A percentile compares a stretch with the other conserved stretches of the same genome.
These are phyloP conservation scores for Candida pseudoviswanathii DNA, from an alignment of 1,139 yeast species.

Conservation along the genomic window DNA sequence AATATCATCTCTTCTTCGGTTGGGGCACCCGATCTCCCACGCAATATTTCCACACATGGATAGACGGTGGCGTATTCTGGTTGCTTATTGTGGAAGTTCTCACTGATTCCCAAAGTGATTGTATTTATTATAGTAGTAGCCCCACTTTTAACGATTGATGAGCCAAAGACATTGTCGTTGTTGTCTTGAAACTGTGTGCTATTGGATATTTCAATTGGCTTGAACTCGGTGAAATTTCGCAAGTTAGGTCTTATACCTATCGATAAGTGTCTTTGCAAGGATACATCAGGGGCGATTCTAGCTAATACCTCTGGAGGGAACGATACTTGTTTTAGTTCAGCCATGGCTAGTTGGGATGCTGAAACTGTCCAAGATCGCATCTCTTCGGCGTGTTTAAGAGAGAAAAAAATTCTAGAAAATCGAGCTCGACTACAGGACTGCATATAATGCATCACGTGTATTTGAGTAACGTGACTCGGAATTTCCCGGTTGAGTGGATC, in stretches of 20 bases:
- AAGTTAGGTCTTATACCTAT: conserved; percentile 74
- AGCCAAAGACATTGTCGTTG: conserved; percentile 57
- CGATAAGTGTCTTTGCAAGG: conserved; percentile 74
- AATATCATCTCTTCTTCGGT: conserved; percentile 87
- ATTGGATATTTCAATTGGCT: conserved; percentile 48
- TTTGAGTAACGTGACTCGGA: no score
- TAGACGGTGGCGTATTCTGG: conserved; percentile 50
- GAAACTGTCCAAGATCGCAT: no score
- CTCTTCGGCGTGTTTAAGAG: no score
- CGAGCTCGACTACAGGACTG: no score
- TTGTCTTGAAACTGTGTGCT: conserved; percentile 31
- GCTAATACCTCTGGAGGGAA: conserved; percentile 86
- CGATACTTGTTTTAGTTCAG: conserved; percentile 41
- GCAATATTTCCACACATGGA: conserved; percentile 79
- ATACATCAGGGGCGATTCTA: conserved; percentile 81
- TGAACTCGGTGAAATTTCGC: conserved; percentile 72
- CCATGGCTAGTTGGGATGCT: neutral
- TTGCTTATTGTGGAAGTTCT: conserved; percentile 33
- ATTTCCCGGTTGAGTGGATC: no score
- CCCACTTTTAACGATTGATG: conserved; percentile 73
- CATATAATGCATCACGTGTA: no score
- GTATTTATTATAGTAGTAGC: conserved; percentile 76
- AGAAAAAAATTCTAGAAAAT: no score
- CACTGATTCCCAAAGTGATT: conserved; percentile 70
- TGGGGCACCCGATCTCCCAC: conserved; percentile 82